phyloP scores from a whole-genome alignment of 805 yeast genomes.

The Lipomyces sp. region DNA sequence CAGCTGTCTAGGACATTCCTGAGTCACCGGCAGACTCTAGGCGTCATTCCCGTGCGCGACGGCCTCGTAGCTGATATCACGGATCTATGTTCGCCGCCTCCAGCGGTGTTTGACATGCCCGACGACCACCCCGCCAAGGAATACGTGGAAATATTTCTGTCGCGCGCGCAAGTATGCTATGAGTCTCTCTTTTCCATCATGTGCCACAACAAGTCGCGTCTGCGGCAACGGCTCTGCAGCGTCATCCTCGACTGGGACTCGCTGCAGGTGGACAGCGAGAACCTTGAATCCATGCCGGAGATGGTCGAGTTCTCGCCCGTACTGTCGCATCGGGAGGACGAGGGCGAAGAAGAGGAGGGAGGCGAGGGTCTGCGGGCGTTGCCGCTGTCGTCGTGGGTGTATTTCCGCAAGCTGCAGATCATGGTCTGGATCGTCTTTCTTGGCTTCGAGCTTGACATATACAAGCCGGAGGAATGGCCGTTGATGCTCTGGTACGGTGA shows the following conservation, averaged over 20 bases:
- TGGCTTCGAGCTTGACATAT: slow-evolving; percentile 74
- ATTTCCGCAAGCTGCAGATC: slow-evolving; percentile 57
- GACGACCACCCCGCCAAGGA: slow-evolving; percentile 1
- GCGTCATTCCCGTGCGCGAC: slow-evolving; percentile 11
- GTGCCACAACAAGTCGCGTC: slow-evolving; percentile 73
- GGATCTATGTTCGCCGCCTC: slow-evolving; percentile 15
- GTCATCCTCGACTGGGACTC: slow-evolving; percentile 67
- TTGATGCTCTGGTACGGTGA: slow-evolving; percentile 67
- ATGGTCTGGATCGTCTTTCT: slow-evolving; percentile 72
- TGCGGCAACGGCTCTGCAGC: slow-evolving; percentile 68
- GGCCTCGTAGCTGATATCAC: slow-evolving; percentile 11
- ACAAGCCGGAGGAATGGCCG: slow-evolving; percentile 65
- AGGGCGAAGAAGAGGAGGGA: slow-evolving; percentile 1
- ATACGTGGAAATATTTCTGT: slow-evolving; percentile 7
- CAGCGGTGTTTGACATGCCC: slow-evolving; percentile 6
- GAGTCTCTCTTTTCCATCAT: slow-evolving; percentile 48
- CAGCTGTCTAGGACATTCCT: slow-evolving; percentile 6
- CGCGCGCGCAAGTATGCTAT: slow-evolving; percentile 38
- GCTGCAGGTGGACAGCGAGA: slow-evolving; percentile 70
- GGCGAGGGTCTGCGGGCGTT: slow-evolving; percentile 41
- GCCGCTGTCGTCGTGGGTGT: slow-evolving; percentile 70
- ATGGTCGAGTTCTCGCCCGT: slow-evolving; percentile 21
- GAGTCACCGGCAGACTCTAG: slow-evolving; percentile 2
- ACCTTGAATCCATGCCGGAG: slow-evolving; percentile 42
- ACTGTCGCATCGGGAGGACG: neutral